Percentiles rank a stretch among this genome's conserved stretches.
Conservation (phyloP, 1,284 basidiomycete species). For the Ganoderma lucidum region DNA sequence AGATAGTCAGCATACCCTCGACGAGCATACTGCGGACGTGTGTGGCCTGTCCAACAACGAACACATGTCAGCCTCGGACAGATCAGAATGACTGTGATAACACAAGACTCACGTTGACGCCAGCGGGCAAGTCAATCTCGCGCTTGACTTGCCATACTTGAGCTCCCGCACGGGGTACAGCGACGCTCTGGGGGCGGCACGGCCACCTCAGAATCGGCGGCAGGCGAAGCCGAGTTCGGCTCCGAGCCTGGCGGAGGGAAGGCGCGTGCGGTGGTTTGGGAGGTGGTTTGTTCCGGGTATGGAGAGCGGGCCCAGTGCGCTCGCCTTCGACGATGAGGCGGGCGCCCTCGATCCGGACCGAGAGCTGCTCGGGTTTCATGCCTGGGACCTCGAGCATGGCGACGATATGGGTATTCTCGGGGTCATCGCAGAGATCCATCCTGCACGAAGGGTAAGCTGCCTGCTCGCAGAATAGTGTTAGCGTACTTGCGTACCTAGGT, state of each 20-base stretch:
- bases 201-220: slow-evolving; percentile 12
- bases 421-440: slow-evolving; percentile 62
- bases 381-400: slow-evolving; percentile 67
- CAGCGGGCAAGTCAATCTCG: slow-evolving; percentile 51
- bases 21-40: slow-evolving; percentile 35
- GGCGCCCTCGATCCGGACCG: slow-evolving; percentile 51
- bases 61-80: slow-evolving; percentile 12
- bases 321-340: slow-evolving; percentile 55
- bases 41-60: slow-evolving; percentile 21
- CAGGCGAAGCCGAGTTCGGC: slow-evolving; percentile 3
- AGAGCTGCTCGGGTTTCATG: slow-evolving; percentile 56
- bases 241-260: background rate
- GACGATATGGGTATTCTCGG: slow-evolving; percentile 47
- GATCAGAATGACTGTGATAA: slow-evolving; percentile 5
- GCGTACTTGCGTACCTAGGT: slow-evolving; percentile 22
- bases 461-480: background rate
- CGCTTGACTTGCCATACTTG: slow-evolving; percentile 59
- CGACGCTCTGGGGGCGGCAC: slow-evolving; percentile 9
- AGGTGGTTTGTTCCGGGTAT: slow-evolving; percentile 8
- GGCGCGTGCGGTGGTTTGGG: background rate
- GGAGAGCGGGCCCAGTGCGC: slow-evolving; percentile 42
- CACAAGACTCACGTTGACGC: slow-evolving; percentile 52
- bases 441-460: slow-evolving; percentile 42
- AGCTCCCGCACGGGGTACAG: slow-evolving; percentile 52
- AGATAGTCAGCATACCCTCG: slow-evolving; percentile 38